These are phyloP conservation scores for Clathrus columnatus DNA, from an alignment of 768 basidiomycete genomes.

Conservation along the genomic window DNA sequence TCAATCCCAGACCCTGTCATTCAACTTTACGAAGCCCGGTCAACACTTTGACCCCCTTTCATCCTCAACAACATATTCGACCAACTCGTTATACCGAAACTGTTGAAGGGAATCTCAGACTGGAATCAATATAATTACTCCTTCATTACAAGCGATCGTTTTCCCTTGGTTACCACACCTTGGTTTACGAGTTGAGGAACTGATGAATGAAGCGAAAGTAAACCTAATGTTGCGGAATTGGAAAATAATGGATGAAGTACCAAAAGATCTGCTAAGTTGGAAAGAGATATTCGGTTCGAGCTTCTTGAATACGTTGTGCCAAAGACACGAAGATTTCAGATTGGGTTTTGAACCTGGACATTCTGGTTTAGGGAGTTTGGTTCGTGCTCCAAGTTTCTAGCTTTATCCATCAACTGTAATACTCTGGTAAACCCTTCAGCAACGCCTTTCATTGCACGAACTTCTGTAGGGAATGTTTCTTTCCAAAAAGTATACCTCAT, in stretches of 20 bases:
- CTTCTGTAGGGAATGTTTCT: constrained; percentile 54
- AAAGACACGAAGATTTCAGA: constrained; percentile 80
- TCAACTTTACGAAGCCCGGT: constrained; percentile 82
- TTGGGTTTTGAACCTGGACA: too few relatives aligned
- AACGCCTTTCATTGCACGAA: constrained; percentile 60
- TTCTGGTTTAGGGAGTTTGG: too few relatives aligned
- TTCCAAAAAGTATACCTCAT: constrained; percentile 96
- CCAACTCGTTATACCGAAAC: constrained; percentile 90
- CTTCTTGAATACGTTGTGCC: constrained; percentile 88
- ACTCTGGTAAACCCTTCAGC: constrained; percentile 79
- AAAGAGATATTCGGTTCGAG: constrained; percentile 66
- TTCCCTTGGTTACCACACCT: constrained; percentile 95
- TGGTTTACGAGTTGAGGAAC: constrained; percentile 69
- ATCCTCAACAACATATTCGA: constrained; percentile 92
- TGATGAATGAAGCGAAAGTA: constrained; percentile 84
- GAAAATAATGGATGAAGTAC: constrained; percentile 62
- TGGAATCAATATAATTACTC: constrained; percentile 64
- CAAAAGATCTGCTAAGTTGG: constrained; percentile 74
- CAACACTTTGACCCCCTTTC: constrained; percentile 78
- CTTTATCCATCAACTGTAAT: constrained; percentile 89
- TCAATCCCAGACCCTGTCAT: constrained; percentile 66
- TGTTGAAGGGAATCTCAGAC: constrained; percentile 71
- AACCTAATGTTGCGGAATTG: constrained; percentile 71
- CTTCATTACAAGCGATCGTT: constrained; percentile 67
- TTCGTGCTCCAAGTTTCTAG: too few relatives aligned